Conservation (phyloP, 805 yeast genomes). For the Lipomyces orientalis region DNA sequence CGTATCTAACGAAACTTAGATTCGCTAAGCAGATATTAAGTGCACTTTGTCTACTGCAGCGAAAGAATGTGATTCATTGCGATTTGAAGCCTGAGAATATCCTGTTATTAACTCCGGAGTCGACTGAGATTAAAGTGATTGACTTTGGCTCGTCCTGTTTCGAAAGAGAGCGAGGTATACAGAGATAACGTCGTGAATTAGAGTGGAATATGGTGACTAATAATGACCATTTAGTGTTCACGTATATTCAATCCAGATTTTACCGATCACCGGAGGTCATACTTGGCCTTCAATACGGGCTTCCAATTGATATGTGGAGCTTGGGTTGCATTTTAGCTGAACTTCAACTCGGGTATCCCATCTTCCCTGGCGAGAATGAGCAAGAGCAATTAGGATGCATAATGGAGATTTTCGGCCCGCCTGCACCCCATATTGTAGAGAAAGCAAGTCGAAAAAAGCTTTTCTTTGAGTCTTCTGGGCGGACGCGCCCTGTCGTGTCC, state of each 20-base stretch:
- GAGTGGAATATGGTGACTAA: not conserved
- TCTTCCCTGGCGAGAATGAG: conserved; percentile 94
- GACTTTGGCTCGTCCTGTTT: conserved; percentile 71
- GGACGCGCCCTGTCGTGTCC: conserved; percentile 41
- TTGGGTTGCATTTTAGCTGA: conserved; percentile 96
- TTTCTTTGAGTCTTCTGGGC: conserved; percentile 49
- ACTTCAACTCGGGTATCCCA: conserved; percentile 86
- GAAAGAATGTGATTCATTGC: conserved; percentile 70
- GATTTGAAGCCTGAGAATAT: conserved; percentile 88
- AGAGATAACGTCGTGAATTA: not conserved
- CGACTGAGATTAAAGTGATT: conserved; percentile 65
- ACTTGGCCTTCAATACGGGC: conserved; percentile 85
- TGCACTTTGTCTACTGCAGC: conserved; percentile 67
- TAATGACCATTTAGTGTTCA: conserved; percentile 59
- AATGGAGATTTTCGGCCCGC: conserved; percentile 88
- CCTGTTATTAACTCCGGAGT: conserved; percentile 56
- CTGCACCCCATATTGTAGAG: conserved; percentile 54
- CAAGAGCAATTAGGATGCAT: conserved; percentile 87
- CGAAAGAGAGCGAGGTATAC: conserved; percentile 60
- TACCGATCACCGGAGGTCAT: conserved; percentile 96
- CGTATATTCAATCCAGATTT: conserved; percentile 94
- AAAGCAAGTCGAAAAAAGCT: conserved; percentile 46
- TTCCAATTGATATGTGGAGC: conserved; percentile 97
- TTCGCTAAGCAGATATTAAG: conserved; percentile 62
- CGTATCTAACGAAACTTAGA: conserved; percentile 45